A percentile compares a stretch with the other conserved stretches of the same genome.
These are phyloP conservation scores for Lizanozyma gosingica DNA, from an alignment of 1,139 yeast genomes.

Conservation along the genomic window DNA sequence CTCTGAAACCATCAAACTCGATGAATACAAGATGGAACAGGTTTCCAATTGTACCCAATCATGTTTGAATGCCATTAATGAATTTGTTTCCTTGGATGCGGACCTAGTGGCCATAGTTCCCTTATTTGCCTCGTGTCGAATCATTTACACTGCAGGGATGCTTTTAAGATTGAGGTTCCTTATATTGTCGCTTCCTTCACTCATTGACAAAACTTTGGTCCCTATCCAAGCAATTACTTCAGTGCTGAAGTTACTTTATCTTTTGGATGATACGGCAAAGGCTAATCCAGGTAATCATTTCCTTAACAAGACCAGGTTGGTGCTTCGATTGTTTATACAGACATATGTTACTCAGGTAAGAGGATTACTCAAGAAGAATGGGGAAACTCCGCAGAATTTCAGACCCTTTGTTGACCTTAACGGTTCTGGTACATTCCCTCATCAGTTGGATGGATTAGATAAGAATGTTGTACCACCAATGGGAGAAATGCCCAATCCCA, in stretches of 20 bases:
- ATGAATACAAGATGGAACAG: conserved; percentile 23
- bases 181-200: conserved; percentile 45
- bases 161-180: conserved; percentile 50
- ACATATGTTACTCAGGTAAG: conserved; percentile 50
- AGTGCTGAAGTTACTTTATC: conserved; percentile 35
- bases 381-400: conserved; percentile 18
- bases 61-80: conserved; percentile 44
- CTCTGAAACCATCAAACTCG: conserved; percentile 10
- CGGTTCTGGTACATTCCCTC: too few relatives aligned
- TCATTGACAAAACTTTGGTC: conserved; percentile 38
- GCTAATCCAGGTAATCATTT: conserved; percentile 40
- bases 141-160: conserved; percentile 63
- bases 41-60: conserved; percentile 46
- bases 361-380: conserved; percentile 20
- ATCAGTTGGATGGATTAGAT: too few relatives aligned
- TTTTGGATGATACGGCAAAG: conserved; percentile 26
- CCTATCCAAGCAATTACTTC: conserved; percentile 39
- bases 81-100: conserved; percentile 34
- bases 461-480: background rate
- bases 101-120: conserved; percentile 50
- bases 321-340: conserved; percentile 48
- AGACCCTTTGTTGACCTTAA: conserved; percentile 7
- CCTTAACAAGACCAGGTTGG: conserved; percentile 44
- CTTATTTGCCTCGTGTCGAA: conserved; percentile 51
- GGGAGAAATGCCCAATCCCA: conserved; percentile 5